These are phyloP conservation scores for Phytopythium vexans DNA, from an alignment of 352 stramenopile species.

Conservation along the genomic window DNA sequence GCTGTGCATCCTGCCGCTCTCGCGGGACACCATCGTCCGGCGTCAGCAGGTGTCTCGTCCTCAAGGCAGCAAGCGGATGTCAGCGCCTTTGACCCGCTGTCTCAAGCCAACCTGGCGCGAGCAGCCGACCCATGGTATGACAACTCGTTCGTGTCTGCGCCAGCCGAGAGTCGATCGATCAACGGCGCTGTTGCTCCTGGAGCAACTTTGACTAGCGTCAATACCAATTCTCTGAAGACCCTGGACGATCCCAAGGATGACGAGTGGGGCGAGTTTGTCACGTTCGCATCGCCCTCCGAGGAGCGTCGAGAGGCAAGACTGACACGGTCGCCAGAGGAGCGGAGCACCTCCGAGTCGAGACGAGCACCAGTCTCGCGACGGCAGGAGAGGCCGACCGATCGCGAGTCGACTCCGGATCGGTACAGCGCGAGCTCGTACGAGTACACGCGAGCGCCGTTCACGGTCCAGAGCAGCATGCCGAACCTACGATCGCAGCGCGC, in stretches of 20 bases:
- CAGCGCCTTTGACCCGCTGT: constrained; percentile 52
- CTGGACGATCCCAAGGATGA: constrained; percentile 27
- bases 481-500: constrained; percentile 9
- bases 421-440: constrained; percentile 2
- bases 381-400: no score
- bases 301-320: not conserved
- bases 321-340: no score
- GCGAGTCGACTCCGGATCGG: constrained; percentile 6
- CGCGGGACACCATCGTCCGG: no score
- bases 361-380: no score
- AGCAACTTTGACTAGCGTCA: not conserved
- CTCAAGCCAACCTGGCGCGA: constrained; percentile 38
- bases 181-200: no score
- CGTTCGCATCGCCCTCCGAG: constrained; percentile 15
- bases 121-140: constrained; percentile 49
- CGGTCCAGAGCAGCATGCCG: constrained; percentile 19
- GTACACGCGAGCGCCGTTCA: constrained; percentile 6
- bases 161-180: constrained; percentile 27
- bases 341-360: constrained; percentile 7
- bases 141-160: constrained; percentile 29
- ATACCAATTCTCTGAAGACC: constrained; percentile 17
- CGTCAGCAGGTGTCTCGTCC: no score
- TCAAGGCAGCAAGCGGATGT: no score
- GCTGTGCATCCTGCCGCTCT: no score
- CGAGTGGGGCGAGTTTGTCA: constrained; percentile 67